Evolutionary conservation across 2,329 filamentous ascomycete genomes (phyloP), one percentile per base, ranked within the genome.

Genomic region (Drechslerella coelobrocha): DNA sequence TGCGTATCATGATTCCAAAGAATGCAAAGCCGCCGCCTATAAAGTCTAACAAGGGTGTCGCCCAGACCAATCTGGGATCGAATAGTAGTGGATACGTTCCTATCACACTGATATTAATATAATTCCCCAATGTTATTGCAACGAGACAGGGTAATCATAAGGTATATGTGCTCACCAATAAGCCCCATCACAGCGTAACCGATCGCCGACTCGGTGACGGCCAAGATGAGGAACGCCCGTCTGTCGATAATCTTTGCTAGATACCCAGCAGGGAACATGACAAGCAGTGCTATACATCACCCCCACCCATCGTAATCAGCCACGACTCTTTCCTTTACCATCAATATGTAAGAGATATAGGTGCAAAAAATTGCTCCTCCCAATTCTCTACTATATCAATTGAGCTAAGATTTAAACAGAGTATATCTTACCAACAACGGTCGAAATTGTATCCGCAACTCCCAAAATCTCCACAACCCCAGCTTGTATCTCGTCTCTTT

Each of bases 401-500:
- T n/a, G n/a, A n/a, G n/a, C n/a, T 34, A 34, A 34, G 41, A 6
- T 45, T 17, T n/a, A 9, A 48, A 26, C 4, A 48, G 6, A 48
- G 17, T 39, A 14, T 21, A 23, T 21, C 65, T 57, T 43, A 71
- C 66, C 54, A 37, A 71, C 59, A 54, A 71, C 31, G 19, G 66
- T 71, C 12, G 59, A 59, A 31, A 71, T 29, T 19, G 59, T 63
- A 54, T 71, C 59, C 37, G 59, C 57, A 4, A 71, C 59, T n/a
- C 66, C 66, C 52, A 71, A 26, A 59, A 71, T 71, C 59, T 71
- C 66, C 39, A 71, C 66, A 6, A 71, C 66, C 5, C 53, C 59
- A 2, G 66, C 59, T 21, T 71, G 66, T n/a, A 71, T 71, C 66
- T 71, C 66, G 48, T 71, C 66, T 31, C 59, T 57, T 59, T 71